These are phyloP conservation scores for Arabis alpina DNA, from an alignment of 345 rosid genomes.

Conservation along the genomic window DNA sequence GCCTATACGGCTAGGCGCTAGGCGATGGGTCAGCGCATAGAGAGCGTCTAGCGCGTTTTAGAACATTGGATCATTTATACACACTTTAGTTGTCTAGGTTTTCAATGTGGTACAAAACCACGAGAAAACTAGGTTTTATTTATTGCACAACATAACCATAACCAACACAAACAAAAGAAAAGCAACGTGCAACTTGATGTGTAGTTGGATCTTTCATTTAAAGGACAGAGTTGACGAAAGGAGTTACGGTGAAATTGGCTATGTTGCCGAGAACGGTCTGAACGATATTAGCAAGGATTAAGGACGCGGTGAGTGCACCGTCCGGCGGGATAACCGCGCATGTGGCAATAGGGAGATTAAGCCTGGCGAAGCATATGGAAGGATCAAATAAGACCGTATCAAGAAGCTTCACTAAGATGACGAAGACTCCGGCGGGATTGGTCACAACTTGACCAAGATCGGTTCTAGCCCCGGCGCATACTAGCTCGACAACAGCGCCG, in stretches of 20 bases:
- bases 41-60: too few relatives aligned
- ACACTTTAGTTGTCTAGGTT: too few relatives aligned
- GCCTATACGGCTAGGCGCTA: too few relatives aligned
- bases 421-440: conserved; percentile 25
- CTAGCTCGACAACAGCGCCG: conserved; percentile 22
- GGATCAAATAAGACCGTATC: conserved; percentile 26
- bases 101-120: too few relatives aligned
- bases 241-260: conserved; percentile 9
- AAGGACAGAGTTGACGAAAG: conserved; percentile 22
- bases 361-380: conserved; percentile 11
- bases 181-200: conserved; percentile 19
- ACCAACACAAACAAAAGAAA: conserved; percentile 4
- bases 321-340: conserved; percentile 21
- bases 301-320: conserved; percentile 30
- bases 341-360: conserved; percentile 29
- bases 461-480: conserved; percentile 22
- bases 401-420: conserved; percentile 13
- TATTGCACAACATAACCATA: not conserved
- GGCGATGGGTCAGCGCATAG: too few relatives aligned
- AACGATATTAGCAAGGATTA: conserved; percentile 23
- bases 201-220: not conserved
- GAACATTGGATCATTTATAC: too few relatives aligned
- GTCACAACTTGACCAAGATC: conserved; percentile 28
- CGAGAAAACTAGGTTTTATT: not conserved
- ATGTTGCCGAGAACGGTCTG: conserved; percentile 27